Evolutionary conservation across 768 basidiomycete species (phyloP), one percentile per base, ranked within the genome.

Genomic region (Leucocoprinus birnbaumii): DNA sequence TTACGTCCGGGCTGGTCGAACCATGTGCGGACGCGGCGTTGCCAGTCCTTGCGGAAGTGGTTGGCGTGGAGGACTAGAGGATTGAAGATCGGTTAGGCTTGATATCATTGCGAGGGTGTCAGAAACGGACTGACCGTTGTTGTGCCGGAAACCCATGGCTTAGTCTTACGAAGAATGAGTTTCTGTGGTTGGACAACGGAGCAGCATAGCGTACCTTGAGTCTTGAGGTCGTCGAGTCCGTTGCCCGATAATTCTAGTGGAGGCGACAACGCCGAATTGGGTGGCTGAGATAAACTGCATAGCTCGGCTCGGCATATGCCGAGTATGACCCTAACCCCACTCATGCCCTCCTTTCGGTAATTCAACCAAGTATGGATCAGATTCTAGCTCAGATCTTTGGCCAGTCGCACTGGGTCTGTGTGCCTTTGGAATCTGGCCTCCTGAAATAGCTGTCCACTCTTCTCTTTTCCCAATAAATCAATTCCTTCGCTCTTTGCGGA

Each of bases 1-100:
- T 98, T 98, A 71, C 91, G 90, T 47, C 95, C 96, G 55, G 97
- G 94, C 77, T 99, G 97, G 80, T 98, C 91, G 72, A 98, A 98
- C 95, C 95, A 94, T 69, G 93, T 96, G 74, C 88, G 88, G 65
- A 96, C 94, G 62, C 89, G 89, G 68, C 87, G 83, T 75, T 98
- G 96, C 95, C 95, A 98, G 73, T 98, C 95, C 86, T 98, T 98
- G 80, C 86, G 91, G 84, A 94, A 94, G 73, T 97, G 94, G 76
- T 94, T 94, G 65, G 74, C 82, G 77, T 85, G 94, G 73, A 96
- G 91, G 78, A 91, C 91, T 90, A 45, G 21, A 25, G 5, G 3
- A 42, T 22, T 31, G 31, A 11, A 31, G 31, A 38, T 16, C 9
- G 61, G 34, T 41, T 42, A 46, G 22, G 44, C 47, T 51, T 59